Percentiles rank a stretch among this genome's conserved stretches.
Conservation (phyloP, 108 stramenopile species). For the Pseudonitzschia pungens region DNA sequence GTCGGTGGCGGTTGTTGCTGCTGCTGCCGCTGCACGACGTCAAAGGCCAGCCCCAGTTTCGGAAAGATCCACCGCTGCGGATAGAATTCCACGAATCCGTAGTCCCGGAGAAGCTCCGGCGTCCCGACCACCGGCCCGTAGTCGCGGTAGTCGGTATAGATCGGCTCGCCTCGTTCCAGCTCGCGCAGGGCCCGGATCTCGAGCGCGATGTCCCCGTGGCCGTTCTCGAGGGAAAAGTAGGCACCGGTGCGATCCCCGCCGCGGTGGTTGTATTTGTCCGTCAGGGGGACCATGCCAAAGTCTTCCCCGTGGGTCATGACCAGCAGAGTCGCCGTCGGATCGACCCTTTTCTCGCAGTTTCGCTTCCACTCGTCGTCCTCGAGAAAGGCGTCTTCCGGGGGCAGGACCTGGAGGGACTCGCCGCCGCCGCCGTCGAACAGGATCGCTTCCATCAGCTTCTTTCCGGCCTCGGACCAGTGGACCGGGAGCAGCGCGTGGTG, state of each 20-base stretch:
- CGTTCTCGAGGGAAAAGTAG: conserved; percentile 6
- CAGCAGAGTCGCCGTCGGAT: conserved; percentile 3
- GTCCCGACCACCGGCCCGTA: conserved; percentile 17
- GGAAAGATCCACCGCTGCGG: conserved; percentile 57
- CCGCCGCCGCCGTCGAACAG: background rate
- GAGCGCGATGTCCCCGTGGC: background rate
- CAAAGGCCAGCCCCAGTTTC: background rate
- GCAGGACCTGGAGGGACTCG: background rate
- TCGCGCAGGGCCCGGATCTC: conserved; percentile 18
- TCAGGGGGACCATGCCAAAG: conserved; percentile 22
- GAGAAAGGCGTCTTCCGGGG: conserved; percentile 3
- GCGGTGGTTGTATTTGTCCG: conserved; percentile 13
- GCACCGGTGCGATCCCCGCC: conserved; percentile 10
- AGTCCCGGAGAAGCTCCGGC: conserved; percentile 46
- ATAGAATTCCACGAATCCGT: conserved; percentile 62
- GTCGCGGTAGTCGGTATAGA: conserved; percentile 19
- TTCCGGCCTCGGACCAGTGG: conserved; percentile 11
- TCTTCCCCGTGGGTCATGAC: conserved; percentile 24
- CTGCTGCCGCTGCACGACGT: background rate
- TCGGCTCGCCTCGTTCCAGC: conserved; percentile 2
- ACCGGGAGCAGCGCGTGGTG: background rate
- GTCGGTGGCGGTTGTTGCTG: too few relatives aligned
- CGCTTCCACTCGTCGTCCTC: conserved; percentile 10
- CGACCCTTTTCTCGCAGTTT: background rate
- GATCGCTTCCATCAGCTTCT: background rate